A percentile compares a stretch with the other conserved stretches of the same genome.
These are phyloP conservation scores for Saccharum hybrid DNA, from an alignment of 202 grass and related monocot species.

Conservation along the genomic window DNA sequence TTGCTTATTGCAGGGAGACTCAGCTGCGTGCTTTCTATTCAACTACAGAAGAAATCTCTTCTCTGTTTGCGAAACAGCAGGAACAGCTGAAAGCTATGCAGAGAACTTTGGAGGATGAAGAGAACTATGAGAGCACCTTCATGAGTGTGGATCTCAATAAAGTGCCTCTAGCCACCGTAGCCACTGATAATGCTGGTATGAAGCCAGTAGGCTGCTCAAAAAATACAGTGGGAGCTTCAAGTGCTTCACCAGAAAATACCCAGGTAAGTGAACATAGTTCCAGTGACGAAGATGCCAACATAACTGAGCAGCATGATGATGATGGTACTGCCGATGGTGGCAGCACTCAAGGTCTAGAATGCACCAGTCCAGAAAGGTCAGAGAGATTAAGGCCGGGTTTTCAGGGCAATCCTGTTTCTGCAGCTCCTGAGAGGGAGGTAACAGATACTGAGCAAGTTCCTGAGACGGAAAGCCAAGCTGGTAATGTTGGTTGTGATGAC, in stretches of 20 bases:
- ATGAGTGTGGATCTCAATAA: conserved; percentile 61
- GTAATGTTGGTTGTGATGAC: conserved; percentile 52
- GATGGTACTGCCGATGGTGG: conserved; percentile 54
- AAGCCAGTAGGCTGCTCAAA: conserved; percentile 35
- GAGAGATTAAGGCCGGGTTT: conserved; percentile 46
- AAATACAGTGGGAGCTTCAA: conserved; percentile 51
- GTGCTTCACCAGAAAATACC: conserved; percentile 62
- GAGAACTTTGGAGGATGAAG: conserved; percentile 94
- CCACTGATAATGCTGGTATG: conserved; percentile 22
- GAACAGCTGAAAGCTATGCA: conserved; percentile 99
- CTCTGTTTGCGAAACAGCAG: conserved; percentile 91
- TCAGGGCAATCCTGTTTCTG: conserved; percentile 42
- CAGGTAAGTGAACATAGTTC: conserved; percentile 52
- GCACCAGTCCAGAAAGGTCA: conserved; percentile 57
- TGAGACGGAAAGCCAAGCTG: conserved; percentile 78
- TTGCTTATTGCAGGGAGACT: conserved; percentile 76
- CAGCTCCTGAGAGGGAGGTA: conserved; percentile 58
- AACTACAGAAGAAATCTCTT: conserved; percentile 91
- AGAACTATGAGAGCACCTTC: conserved; percentile 80
- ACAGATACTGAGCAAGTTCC: conserved; percentile 71
- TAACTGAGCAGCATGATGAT: conserved; percentile 62
- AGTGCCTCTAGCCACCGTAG: conserved; percentile 41
- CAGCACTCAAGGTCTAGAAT: conserved; percentile 75
- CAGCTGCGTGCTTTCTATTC: conserved; percentile 95
- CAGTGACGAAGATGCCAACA: conserved; percentile 58